Evolutionary conservation across 2,329 filamentous ascomycete species (phyloP).

Genomic region (Cladobotryum protrusum): DNA sequence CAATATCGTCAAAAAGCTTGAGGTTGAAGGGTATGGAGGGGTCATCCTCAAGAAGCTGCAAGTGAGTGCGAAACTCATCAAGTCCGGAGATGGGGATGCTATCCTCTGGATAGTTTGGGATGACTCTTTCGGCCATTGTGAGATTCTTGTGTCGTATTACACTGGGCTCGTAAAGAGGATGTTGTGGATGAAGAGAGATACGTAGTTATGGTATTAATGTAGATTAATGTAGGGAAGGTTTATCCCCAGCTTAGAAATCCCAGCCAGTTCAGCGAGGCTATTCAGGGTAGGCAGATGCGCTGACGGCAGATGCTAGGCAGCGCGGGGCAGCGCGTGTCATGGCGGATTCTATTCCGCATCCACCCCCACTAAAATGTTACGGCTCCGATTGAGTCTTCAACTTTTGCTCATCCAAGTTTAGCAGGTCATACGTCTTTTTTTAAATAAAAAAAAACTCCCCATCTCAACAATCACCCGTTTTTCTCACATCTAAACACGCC

Average conservation of each 20-base stretch:
- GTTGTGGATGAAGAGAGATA: not conserved
- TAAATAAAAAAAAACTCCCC: too few relatives aligned
- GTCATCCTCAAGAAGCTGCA: slow-evolving; percentile 43
- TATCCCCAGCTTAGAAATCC: too few relatives aligned
- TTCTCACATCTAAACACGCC: not conserved
- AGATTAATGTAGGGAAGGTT: too few relatives aligned
- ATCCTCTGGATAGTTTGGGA: slow-evolving; percentile 35
- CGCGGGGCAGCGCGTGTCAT: slow-evolving; percentile 8
- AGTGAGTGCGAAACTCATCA: slow-evolving; percentile 48
- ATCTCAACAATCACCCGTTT: too few relatives aligned
- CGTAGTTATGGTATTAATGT: too few relatives aligned
- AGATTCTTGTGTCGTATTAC: not conserved
- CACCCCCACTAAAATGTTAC: slow-evolving; percentile 8
- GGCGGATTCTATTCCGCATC: slow-evolving; percentile 10
- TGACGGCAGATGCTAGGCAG: slow-evolving; percentile 9
- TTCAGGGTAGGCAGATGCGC: slow-evolving; percentile 9
- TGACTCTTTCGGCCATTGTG: slow-evolving; percentile 25
- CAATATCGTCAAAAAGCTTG: slow-evolving; percentile 53
- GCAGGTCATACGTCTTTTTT: not conserved
- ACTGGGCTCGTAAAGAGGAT: not conserved
- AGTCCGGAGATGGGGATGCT: slow-evolving; percentile 45
- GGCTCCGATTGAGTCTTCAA: not conserved
- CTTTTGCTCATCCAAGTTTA: not conserved
- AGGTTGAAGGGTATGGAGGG: slow-evolving; percentile 36
- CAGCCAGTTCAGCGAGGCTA: not conserved